A percentile compares a stretch with the other conserved stretches of the same genome.
Conservation (phyloP, 2,329 filamentous ascomycete genomes). For the Claviceps purpurea region DNA sequence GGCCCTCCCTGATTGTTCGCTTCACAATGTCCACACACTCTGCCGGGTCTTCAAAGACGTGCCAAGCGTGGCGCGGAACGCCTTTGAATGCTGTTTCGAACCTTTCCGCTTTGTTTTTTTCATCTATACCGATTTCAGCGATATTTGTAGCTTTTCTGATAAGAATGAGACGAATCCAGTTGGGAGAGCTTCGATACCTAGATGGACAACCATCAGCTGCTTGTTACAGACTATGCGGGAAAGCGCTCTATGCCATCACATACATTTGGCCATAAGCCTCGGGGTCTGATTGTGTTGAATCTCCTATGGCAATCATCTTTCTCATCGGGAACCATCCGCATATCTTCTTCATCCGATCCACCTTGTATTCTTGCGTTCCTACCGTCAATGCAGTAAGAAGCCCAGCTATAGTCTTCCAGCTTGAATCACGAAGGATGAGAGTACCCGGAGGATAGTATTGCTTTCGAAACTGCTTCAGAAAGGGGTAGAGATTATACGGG, state of each 20-base stretch:
- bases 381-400: conserved; percentile 67
- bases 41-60: conserved; percentile 64
- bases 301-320: conserved; percentile 74
- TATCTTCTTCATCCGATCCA: conserved; percentile 64
- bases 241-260: conserved; percentile 12
- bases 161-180: conserved; percentile 72
- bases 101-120: conserved; percentile 59
- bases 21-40: conserved; percentile 38
- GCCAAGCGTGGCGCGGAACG: conserved; percentile 60
- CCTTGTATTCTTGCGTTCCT: conserved; percentile 77
- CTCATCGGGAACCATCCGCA: conserved; percentile 64
- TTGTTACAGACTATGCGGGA: not conserved
- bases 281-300: conserved; percentile 83
- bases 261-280: conserved; percentile 78
- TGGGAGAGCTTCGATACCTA: conserved; percentile 49
- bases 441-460: conserved; percentile 63
- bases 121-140: conserved; percentile 52
- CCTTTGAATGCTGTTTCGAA: conserved; percentile 75
- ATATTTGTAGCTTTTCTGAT: conserved; percentile 76
- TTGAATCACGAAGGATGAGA: conserved; percentile 71
- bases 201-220: conserved; percentile 3
- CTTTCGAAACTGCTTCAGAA: conserved; percentile 63
- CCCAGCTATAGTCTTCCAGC: conserved; percentile 73
- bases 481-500: conserved; percentile 87
- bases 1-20: conserved; percentile 7